phyloP scores from a whole-genome alignment of 192 early-diverging fungal species.

The Coemansia sp. region DNA sequence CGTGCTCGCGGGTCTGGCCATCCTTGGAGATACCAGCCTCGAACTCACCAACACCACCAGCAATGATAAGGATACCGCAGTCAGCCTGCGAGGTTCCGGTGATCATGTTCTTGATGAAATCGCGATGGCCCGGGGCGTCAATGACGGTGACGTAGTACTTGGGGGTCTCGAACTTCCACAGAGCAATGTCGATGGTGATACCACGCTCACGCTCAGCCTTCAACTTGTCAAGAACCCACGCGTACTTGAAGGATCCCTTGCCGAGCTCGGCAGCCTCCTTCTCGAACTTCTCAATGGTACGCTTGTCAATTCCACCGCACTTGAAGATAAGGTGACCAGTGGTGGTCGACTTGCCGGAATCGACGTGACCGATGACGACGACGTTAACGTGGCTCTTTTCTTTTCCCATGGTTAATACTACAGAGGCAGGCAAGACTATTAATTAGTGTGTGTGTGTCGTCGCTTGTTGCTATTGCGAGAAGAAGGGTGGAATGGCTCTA shows the following conservation, averaged over 20 bases:
- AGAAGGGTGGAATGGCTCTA: too few relatives aligned
- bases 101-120: conserved; percentile 99
- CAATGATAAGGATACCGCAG: conserved; percentile 95
- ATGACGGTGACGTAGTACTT: conserved; percentile 98
- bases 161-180: conserved; percentile 96
- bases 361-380: conserved; percentile 99
- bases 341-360: conserved; percentile 99
- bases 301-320: conserved; percentile 99
- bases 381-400: conserved; percentile 92
- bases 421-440: background rate
- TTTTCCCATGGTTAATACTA: conserved; percentile 67
- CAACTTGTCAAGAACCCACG: conserved; percentile 98
- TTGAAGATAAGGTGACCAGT: conserved; percentile 99
- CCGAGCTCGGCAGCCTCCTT: conserved; percentile 98
- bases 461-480: too few relatives aligned
- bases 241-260: conserved; percentile 99
- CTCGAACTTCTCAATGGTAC: conserved; percentile 99
- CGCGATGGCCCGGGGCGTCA: conserved; percentile 99
- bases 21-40: conserved; percentile 99
- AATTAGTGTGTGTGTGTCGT: too few relatives aligned
- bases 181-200: conserved; percentile 99
- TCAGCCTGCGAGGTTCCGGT: conserved; percentile 99
- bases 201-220: conserved; percentile 99
- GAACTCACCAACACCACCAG: conserved; percentile 85
- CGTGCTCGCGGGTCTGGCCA: conserved; percentile 99